Evolutionary conservation across 371 early-diverging fungal species (phyloP).

Genomic region (Mortierella sp.): DNA sequence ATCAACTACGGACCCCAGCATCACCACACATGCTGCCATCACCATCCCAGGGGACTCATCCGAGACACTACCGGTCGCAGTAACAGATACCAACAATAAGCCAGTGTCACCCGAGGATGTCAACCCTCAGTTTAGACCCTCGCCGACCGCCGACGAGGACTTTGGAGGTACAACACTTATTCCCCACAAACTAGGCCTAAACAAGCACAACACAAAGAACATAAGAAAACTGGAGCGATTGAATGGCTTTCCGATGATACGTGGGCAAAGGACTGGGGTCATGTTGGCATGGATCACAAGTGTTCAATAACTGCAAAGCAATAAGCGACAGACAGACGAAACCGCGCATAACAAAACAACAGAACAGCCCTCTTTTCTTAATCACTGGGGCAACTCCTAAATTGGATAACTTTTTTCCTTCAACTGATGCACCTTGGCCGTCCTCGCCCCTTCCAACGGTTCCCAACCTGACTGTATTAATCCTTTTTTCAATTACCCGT

Average conservation of each 20-base stretch:
- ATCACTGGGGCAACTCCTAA: background rate
- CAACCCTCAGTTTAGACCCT: slow-evolving; percentile 51
- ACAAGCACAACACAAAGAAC: background rate
- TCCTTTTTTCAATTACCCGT: background rate
- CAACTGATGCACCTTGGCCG: background rate
- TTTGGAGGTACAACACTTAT: slow-evolving; percentile 30
- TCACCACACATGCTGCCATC: slow-evolving; percentile 10
- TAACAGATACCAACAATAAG: background rate
- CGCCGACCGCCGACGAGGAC: slow-evolving; percentile 44
- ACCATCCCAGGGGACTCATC: slow-evolving; percentile 12
- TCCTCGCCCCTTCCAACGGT: background rate
- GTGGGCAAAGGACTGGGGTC: background rate
- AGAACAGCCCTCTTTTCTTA: background rate
- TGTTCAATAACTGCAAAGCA: background rate
- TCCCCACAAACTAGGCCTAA: background rate
- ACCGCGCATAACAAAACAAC: background rate
- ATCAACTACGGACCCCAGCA: slow-evolving; percentile 9
- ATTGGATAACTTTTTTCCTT: background rate
- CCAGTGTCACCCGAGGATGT: slow-evolving; percentile 24
- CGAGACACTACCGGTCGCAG: background rate
- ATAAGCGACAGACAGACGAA: background rate
- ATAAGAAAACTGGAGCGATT: background rate
- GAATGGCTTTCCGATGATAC: background rate
- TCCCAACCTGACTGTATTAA: background rate
- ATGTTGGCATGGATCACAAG: slow-evolving; percentile 1